Conservation (phyloP, 202 grass and related monocot genomes). For the Panicum virgatum region DNA sequence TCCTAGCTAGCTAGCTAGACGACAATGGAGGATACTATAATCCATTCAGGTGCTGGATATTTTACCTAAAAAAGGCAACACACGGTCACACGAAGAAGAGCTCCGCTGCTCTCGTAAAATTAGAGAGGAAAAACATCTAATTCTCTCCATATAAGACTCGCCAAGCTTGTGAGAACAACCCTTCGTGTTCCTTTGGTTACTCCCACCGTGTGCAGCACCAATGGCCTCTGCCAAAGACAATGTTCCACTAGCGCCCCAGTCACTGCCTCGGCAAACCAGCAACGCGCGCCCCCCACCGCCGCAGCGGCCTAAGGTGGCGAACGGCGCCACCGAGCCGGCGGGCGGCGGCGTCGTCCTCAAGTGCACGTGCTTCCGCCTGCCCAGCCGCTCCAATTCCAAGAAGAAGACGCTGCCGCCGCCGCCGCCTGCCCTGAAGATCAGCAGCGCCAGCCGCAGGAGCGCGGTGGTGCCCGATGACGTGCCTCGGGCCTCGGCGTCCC, state of each 20-base stretch:
- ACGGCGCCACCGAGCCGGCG: neutral
- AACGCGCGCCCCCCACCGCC: neutral
- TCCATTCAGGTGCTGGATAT: neutral
- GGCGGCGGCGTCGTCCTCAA: neutral
- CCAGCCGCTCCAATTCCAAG: slow-evolving; percentile 24
- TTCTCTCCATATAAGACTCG: slow-evolving; percentile 31
- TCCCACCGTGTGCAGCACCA: neutral
- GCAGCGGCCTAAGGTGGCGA: slow-evolving; percentile 4
- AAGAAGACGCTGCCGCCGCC: neutral
- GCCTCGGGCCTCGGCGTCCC: neutral
- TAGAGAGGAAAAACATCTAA: neutral
- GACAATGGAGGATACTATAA: neutral
- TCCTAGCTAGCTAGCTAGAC: neutral
- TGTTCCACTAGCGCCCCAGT: neutral
- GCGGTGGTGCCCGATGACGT: neutral
- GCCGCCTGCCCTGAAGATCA: neutral
- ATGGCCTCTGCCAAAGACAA: slow-evolving; percentile 21
- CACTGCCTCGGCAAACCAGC: slow-evolving; percentile 7
- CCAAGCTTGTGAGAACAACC: neutral
- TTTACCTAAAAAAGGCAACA: neutral
- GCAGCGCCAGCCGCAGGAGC: slow-evolving; percentile 10
- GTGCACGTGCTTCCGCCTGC: slow-evolving; percentile 42
- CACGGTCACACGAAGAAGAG: slow-evolving; percentile 11
- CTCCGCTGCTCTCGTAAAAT: neutral
- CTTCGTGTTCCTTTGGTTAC: neutral